Evolutionary conservation across 257 asterid genomes (phyloP), one percentile per base, ranked within the genome.

Genomic region (Nyctanthes arbortristis): DNA sequence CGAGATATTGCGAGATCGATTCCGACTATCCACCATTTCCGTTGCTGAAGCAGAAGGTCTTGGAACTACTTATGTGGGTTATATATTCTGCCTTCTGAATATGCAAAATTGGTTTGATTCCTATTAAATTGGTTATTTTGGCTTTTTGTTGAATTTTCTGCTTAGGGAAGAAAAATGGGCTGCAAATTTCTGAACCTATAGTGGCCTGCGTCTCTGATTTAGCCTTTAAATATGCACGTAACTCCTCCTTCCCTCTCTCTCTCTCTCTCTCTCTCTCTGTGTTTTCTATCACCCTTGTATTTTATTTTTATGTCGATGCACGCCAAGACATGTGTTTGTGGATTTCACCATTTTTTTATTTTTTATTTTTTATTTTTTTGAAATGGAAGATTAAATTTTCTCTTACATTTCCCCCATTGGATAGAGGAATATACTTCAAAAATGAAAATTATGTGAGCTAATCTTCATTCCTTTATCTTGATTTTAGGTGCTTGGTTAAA

Each of bases 201-300:
- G 78, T 88, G 87, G 72, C 95, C 7, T 94, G 96, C 58, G 36
- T 94, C 67, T 87, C 96, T 33, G 93, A 91, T 77, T 75, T 91
- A 75, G 96, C 96, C 74, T 94, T 89, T 82, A 94, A 89, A 85
- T 91, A 76, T 69, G 84, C 96, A 12, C 93, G 98, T 88, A 84
- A 69, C 9, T 1, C 64, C 16, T n/a, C n/a, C n/a, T n/a, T n/a
- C n/a, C n/a, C 9, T 1, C 60, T 43, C 55, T 22, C 55, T 45
- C 65, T 74, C 28, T 39, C 57, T 56, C 30, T 74, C n/a, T 49
- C 12, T 0, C 14, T 27, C 14, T 47, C 16, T 60, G 9, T 9
- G 20, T 56, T 33, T 12, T 55, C 4, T n/a, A 14, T 28, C 16
- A 28, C 0, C 39, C 30, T 14, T 12, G 56, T 32, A 5, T 24